phyloP scores from a whole-genome alignment of 176 grass and related monocot genomes.

The barley (Hordeum vulgare) region MorexV3_pseudomolecules_assembly NC_058519.1:642026089-642026588 shows the following conservation, averaged over 20 bases:
- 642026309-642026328: neutral
- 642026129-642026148: neutral
- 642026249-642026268: neutral
- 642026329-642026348: neutral
- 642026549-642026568: slow-evolving; percentile 64
- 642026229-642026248: neutral
- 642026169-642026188: neutral
- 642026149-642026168: neutral
- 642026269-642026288: neutral
- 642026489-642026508: no score
- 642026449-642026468: no score
- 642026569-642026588: slow-evolving; percentile 32
- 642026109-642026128: no score
- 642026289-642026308: neutral
- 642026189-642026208: neutral
- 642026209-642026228: neutral
- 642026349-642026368: no score
- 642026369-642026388: no score
- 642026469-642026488: no score
- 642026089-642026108: no score
- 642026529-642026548: slow-evolving; percentile 61
- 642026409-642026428: no score
- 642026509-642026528: neutral
- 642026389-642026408: no score
- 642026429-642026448: no score